phyloP scores from a whole-genome alignment of 106 monocot species.

The Allium fistulosum region DNA sequence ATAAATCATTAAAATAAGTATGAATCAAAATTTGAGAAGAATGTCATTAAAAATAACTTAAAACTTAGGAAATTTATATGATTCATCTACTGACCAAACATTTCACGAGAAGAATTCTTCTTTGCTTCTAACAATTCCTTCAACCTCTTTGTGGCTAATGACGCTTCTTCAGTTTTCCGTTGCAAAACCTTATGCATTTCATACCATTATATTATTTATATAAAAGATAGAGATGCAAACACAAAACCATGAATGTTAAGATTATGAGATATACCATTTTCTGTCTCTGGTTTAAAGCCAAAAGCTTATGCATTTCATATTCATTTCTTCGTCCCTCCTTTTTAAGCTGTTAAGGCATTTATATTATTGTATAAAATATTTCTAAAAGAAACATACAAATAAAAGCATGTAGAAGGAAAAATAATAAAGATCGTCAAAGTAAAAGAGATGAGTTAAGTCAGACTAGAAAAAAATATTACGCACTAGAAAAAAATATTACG shows the following conservation, averaged over 20 bases:
- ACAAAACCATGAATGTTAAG: background rate
- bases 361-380: background rate
- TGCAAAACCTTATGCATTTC: conserved; percentile 60
- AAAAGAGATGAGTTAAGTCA: too few relatives aligned
- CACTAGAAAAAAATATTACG: too few relatives aligned
- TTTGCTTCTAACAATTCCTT: conserved; percentile 83
- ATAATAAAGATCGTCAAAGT: too few relatives aligned
- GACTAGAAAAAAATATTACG: too few relatives aligned
- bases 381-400: background rate
- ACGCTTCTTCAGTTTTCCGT: conserved; percentile 93
- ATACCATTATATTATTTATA: too few relatives aligned
- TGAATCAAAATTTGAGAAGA: too few relatives aligned
- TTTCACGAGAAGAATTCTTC: conserved; percentile 61
- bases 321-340: conserved; percentile 92
- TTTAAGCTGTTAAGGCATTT: conserved; percentile 51
- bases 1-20: too few relatives aligned
- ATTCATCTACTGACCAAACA: conserved; percentile 25
- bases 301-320: conserved; percentile 97
- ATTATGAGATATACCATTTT: conserved; percentile 57
- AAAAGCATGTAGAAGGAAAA: too few relatives aligned
- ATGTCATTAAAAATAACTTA: background rate
- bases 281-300: conserved; percentile 90
- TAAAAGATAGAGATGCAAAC: too few relatives aligned
- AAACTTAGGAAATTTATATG: background rate
- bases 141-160: conserved; percentile 74